Conservation (phyloP, 371 early-diverging fungal species). For the Mucor indicus region DNA sequence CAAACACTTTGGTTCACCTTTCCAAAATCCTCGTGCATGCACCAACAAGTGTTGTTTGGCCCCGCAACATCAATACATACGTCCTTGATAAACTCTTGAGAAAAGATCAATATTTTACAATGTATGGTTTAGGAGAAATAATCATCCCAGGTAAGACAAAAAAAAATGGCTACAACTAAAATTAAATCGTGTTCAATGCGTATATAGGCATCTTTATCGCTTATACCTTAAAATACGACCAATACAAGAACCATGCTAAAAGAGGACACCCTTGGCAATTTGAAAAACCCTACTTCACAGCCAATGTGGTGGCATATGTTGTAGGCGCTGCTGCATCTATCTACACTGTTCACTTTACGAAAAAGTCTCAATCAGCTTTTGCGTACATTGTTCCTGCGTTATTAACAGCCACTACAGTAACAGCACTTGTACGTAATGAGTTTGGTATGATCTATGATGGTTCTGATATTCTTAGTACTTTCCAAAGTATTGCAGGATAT, state of each 20-base stretch:
- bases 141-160: slow-evolving; percentile 77
- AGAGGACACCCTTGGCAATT: slow-evolving; percentile 5
- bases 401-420: slow-evolving; percentile 72
- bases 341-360: slow-evolving; percentile 84
- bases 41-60: slow-evolving; percentile 89
- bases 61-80: slow-evolving; percentile 54
- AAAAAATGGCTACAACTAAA: no score
- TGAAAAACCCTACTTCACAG: slow-evolving; percentile 76
- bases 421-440: slow-evolving; percentile 70
- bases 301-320: slow-evolving; percentile 73
- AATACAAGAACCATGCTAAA: slow-evolving; percentile 20
- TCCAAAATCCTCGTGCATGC: slow-evolving; percentile 83
- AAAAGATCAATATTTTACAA: slow-evolving; percentile 61
- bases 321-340: slow-evolving; percentile 82
- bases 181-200: neutral
- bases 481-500: slow-evolving; percentile 15
- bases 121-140: slow-evolving; percentile 95
- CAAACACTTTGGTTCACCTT: slow-evolving; percentile 92
- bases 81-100: slow-evolving; percentile 40
- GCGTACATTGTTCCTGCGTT: slow-evolving; percentile 89
- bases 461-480: slow-evolving; percentile 43
- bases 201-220: slow-evolving; percentile 77
- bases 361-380: slow-evolving; percentile 90
- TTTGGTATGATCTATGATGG: slow-evolving; percentile 65
- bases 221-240: slow-evolving; percentile 81